phyloP scores from a whole-genome alignment of 208 protist genomes.

The Leishmania major region DNA sequence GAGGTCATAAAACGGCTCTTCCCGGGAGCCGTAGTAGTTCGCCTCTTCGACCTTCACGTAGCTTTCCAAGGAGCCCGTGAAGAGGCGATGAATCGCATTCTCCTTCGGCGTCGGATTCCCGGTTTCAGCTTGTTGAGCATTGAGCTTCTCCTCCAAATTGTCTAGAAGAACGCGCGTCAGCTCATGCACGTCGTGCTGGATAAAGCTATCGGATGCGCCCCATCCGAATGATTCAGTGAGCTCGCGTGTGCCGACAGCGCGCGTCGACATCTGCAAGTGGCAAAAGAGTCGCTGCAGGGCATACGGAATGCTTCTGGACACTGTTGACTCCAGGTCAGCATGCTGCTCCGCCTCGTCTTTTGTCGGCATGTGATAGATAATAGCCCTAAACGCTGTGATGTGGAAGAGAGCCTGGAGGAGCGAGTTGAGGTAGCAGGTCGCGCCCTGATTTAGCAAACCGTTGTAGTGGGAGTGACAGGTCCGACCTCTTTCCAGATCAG shows the following conservation, averaged over 20 bases:
- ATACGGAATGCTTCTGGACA: slow-evolving; percentile 82
- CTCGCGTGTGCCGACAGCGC: slow-evolving; percentile 82
- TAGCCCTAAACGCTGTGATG: slow-evolving; percentile 80
- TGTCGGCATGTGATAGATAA: slow-evolving; percentile 92
- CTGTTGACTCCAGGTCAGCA: slow-evolving; percentile 20
- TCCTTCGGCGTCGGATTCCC: slow-evolving; percentile 20
- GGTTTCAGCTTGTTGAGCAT: slow-evolving; percentile 24
- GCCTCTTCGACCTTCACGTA: slow-evolving; percentile 89
- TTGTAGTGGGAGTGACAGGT: slow-evolving; percentile 51
- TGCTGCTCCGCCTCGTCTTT: slow-evolving; percentile 71
- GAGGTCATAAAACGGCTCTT: slow-evolving; percentile 93
- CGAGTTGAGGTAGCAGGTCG: slow-evolving; percentile 94
- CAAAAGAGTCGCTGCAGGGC: slow-evolving; percentile 92
- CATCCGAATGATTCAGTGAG: slow-evolving; percentile 94
- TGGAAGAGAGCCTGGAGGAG: slow-evolving; percentile 92
- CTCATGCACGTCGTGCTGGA: slow-evolving; percentile 94
- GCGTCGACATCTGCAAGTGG: slow-evolving; percentile 66
- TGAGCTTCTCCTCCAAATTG: slow-evolving; percentile 84
- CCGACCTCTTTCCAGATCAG: slow-evolving; percentile 14
- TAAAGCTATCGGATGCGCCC: slow-evolving; percentile 86
- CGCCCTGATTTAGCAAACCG: slow-evolving; percentile 90
- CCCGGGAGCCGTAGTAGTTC: slow-evolving; percentile 71
- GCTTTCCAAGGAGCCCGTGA: slow-evolving; percentile 75
- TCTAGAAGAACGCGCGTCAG: slow-evolving; percentile 86
- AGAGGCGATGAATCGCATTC: slow-evolving; percentile 80